These are phyloP conservation scores for Nidularia sp. DNA, from an alignment of 768 basidiomycete species.

Conservation along the genomic window DNA sequence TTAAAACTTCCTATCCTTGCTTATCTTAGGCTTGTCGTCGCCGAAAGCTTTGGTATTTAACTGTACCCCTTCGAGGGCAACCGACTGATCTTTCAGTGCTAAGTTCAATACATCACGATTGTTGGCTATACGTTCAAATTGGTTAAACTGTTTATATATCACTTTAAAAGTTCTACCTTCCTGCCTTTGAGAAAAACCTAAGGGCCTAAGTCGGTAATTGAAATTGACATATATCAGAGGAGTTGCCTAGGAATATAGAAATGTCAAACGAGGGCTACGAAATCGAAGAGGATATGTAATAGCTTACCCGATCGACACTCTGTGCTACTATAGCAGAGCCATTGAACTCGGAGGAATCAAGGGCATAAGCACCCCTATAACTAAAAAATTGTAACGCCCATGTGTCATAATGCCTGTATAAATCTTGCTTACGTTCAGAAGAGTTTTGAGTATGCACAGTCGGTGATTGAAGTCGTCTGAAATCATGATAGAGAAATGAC, in stretches of 20 bases:
- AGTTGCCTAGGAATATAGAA: constrained; percentile 14
- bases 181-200: constrained; percentile 35
- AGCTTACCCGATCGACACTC: constrained; percentile 16
- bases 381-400: neutral
- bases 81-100: constrained; percentile 33
- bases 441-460: neutral
- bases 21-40: constrained; percentile 42
- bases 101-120: constrained; percentile 22
- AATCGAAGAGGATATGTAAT: neutral
- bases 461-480: neutral
- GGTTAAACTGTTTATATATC: too few relatives aligned
- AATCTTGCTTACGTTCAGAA: neutral
- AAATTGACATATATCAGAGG: constrained; percentile 38
- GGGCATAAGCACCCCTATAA: constrained; percentile 15
- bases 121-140: neutral
- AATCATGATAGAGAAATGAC: neutral
- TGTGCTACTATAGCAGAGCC: constrained; percentile 18
- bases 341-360: constrained; percentile 18
- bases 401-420: neutral
- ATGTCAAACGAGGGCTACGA: neutral
- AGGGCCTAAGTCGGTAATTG: constrained; percentile 39
- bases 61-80: constrained; percentile 46
- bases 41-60: constrained; percentile 51
- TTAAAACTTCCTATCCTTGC: neutral
- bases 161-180: constrained; percentile 4